These are phyloP conservation scores for Candida gorgasii DNA, from an alignment of 805 yeast genomes.

Conservation along the genomic window DNA sequence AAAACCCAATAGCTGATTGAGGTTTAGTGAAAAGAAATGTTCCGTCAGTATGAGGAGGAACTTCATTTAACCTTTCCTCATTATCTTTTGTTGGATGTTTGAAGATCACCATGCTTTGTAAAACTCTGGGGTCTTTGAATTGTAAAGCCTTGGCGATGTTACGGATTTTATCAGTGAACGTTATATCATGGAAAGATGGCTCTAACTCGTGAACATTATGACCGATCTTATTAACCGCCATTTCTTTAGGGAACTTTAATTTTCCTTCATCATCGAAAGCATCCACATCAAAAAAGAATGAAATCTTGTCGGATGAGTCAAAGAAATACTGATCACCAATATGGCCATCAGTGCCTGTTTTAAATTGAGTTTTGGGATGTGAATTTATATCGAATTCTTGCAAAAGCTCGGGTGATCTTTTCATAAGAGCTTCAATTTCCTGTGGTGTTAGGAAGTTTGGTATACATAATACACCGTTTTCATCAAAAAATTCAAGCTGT, in stretches of 20 bases:
- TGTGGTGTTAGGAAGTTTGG: conserved; percentile 51
- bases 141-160: conserved; percentile 54
- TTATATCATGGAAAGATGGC: conserved; percentile 47
- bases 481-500: conserved; percentile 51
- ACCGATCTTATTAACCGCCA: conserved; percentile 74
- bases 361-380: conserved; percentile 73
- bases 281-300: conserved; percentile 69
- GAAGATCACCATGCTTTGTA: conserved; percentile 78
- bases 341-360: conserved; percentile 59
- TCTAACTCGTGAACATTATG: conserved; percentile 70
- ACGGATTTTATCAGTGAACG: conserved; percentile 51
- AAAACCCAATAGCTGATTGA: conserved; percentile 70
- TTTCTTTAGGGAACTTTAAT: conserved; percentile 51
- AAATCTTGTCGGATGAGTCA: conserved; percentile 65
- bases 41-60: conserved; percentile 78
- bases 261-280: conserved; percentile 60
- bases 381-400: conserved; percentile 48
- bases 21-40: conserved; percentile 73
- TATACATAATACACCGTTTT: conserved; percentile 63
- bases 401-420: conserved; percentile 47
- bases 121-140: conserved; percentile 64
- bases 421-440: conserved; percentile 42
- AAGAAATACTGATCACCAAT: conserved; percentile 75
- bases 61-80: conserved; percentile 49
- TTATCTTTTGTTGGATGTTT: conserved; percentile 55